Evolutionary conservation across 345 rosid species (phyloP), one percentile per base, ranked within the genome.

Genomic region (Geranium brycei): DNA sequence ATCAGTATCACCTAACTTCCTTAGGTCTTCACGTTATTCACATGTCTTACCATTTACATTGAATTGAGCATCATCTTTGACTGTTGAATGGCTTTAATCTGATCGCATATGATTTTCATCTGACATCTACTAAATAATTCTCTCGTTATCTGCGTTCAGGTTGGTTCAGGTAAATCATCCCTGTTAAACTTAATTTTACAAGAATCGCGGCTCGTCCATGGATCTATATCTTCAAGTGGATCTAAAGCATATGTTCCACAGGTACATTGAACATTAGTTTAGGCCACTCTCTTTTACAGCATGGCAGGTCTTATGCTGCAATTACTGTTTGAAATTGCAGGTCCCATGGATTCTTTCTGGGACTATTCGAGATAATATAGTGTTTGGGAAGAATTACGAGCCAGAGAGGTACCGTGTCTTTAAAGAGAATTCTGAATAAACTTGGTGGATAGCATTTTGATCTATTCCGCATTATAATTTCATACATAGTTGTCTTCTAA

Each of bases 131-230:
- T 7, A 31, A 61, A 19, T 19, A 12, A 40, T 64, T 66, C 47
- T 64, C 32, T 67, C 57, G 67, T 31, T 63, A 60, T 53, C 19
- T 61, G 31, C 67, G 62, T 78, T 70, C 84, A 91, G 98, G 98
- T 91, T 64, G 95, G 98, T 66, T 89, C 95, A 40, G 98, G 98
- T 61, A 89, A 91, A 80, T 89, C 98, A 66, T 89, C 98, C 63
- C 79, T 91, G 77, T 72, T 91, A 71, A 76, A 82, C 78, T 79
- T 86, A 28, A 72, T 91, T 35, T 68, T 91, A 73, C 88, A 91
- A 7, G 98, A 89, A 75, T 85, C 71, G 85, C 70, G 56, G 69
- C 79, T 84, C 58, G 73, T 86, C 64, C 77, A 55, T 69, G 96
- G 98, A 72, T 85, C 85, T 61, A 69, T 87, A 61, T 61, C 61